A percentile compares a stretch with the other conserved stretches of the same genome.
Conservation (phyloP, 2,329 filamentous ascomycete species). For the Colletotrichum sp. region DNA sequence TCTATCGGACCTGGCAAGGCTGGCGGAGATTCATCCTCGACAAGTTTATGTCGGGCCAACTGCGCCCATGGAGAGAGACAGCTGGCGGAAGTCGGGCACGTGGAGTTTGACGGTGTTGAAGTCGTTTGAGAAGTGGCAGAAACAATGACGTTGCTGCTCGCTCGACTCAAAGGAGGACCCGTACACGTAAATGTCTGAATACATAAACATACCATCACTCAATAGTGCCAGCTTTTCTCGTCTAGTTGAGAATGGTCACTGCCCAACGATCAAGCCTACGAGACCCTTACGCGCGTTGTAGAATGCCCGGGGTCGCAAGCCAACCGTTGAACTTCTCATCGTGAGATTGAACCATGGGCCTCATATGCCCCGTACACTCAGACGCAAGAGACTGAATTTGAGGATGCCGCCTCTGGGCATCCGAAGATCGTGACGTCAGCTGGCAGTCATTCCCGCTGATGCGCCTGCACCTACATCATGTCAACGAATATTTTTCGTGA, state of each 20-base stretch:
- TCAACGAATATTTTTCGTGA: too few species aligned
- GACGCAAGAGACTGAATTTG: too few species aligned
- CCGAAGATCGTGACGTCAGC: too few species aligned
- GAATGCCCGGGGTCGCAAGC: neutral
- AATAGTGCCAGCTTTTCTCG: neutral
- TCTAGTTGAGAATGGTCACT: neutral
- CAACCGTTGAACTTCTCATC: neutral
- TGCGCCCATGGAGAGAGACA: neutral
- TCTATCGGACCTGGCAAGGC: neutral
- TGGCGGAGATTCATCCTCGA: neutral
- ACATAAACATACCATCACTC: neutral
- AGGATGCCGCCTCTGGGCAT: too few species aligned
- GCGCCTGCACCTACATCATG: too few species aligned
- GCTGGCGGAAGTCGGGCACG: neutral
- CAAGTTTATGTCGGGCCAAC: conserved; percentile 2
- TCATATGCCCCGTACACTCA: too few species aligned
- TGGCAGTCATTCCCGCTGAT: too few species aligned
- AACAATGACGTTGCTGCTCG: neutral
- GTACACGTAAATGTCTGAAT: neutral
- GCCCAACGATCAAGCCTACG: too few species aligned
- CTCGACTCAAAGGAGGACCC: neutral
- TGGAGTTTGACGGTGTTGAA: neutral
- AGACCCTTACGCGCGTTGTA: neutral
- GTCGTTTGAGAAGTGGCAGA: neutral
- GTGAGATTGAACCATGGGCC: neutral